Percentiles rank a stretch among this genome's conserved stretches.
phyloP scores from a whole-genome alignment of 2,329 filamentous ascomycete genomes.

The Stagonosporopsis chrysanthemi region DNA sequence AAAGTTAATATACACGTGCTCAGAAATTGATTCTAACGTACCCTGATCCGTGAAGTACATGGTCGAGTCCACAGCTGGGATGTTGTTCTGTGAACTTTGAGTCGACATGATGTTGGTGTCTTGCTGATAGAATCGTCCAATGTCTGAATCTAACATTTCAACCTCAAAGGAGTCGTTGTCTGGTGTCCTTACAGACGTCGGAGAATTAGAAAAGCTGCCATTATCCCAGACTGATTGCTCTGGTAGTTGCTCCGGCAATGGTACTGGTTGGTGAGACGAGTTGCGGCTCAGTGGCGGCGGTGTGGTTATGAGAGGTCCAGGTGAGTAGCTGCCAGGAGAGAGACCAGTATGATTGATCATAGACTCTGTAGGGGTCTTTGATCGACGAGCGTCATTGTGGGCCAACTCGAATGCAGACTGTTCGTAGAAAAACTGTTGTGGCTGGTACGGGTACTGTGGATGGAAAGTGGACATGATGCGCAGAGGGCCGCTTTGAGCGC shows the following conservation, averaged over 20 bases:
- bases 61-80: constrained; percentile 32
- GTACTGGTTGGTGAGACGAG: constrained; percentile 41
- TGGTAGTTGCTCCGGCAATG: constrained; percentile 35
- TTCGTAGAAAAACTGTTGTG: constrained; percentile 31
- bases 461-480: constrained; percentile 43
- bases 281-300: constrained; percentile 44
- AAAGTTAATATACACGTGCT: constrained; percentile 22
- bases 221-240: constrained; percentile 45
- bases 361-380: constrained; percentile 47
- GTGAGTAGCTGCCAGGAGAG: constrained; percentile 45
- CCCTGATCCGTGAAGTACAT: constrained; percentile 38
- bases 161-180: constrained; percentile 44
- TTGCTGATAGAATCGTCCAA: constrained; percentile 40
- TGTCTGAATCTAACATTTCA: constrained; percentile 43
- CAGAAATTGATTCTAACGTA: constrained; percentile 16
- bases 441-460: constrained; percentile 30
- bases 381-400: constrained; percentile 35
- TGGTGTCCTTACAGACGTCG: constrained; percentile 46
- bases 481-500: constrained; percentile 30
- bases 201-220: constrained; percentile 46
- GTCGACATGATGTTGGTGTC: constrained; percentile 35
- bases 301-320: constrained; percentile 43
- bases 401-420: constrained; percentile 31
- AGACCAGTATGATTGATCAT: constrained; percentile 44
- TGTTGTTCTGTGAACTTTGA: constrained; percentile 32